Base-by-base conservation (phyloP, 108 stramenopile genomes). In the Licmophora abbreviata region DNA sequence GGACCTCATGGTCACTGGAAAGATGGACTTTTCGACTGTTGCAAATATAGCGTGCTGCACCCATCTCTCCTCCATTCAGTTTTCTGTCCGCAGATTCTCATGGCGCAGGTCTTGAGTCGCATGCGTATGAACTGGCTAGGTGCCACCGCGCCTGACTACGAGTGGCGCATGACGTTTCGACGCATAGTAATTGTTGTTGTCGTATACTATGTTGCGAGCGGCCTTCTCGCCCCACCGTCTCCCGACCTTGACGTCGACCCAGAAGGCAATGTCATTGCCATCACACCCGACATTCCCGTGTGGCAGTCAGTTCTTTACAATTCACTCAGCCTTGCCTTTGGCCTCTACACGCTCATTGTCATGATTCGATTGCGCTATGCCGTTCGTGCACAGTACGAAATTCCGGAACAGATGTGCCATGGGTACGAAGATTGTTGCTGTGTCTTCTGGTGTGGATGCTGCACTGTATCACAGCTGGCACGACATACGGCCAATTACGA, bases 401-500 rank as follows among this genome's bases (percentile, higher is more conserved):
- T 68, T 29, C 59, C 59, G 6, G 56, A 57, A 29, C 21, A 34
- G 4, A 3, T 3, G 1, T 68, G 60, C 32, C 10, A 1, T 17
- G 67, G 55, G 10, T 31, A 33, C 31, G 67, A 68, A 41, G 67
- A 68, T 25, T 43, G 31, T 29, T 60, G 59, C 33, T 61, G 67
- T 38, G 53, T 56, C 2, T 61, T 62, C 25, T 68, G 52, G 52
- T 68, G 60, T 27, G 33, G 9, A 12, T 68, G 67, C 34, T 68
- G 67, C 52, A 68, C 60, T 14, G 33, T 62, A 11, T 43, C 67
- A 11, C 67, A 68, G 36, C 34, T 61, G 55, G 67, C 67, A 20
- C 33, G 67, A 11, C 67, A 68, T 15, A 68, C 67, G n/a, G 67
- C 67, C 28, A 59, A 68, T 49, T 68, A 68, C 35, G 60, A 68